Percentiles rank a stretch among this genome's conserved stretches.
These are phyloP conservation scores for Graphiopsis chlorocephala DNA, from an alignment of 2,329 filamentous ascomycete species.

Conservation along the genomic window DNA sequence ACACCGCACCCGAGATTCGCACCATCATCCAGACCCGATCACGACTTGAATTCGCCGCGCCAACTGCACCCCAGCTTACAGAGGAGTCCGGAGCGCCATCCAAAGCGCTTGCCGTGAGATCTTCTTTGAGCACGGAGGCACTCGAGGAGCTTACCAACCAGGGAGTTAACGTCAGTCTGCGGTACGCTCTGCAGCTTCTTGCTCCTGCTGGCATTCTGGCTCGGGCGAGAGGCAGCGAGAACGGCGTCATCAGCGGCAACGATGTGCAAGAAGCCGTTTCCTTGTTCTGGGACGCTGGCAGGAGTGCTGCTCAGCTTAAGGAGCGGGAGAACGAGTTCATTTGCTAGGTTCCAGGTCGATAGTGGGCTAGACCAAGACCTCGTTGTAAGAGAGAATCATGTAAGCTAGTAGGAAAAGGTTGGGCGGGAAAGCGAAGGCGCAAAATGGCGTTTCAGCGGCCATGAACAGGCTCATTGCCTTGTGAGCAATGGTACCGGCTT, in stretches of 20 bases:
- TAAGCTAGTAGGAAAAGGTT: background rate
- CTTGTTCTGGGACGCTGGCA: conserved; percentile 48
- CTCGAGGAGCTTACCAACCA: conserved; percentile 83
- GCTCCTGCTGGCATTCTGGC: conserved; percentile 89
- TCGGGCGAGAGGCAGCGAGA: conserved; percentile 56
- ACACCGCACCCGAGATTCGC: conserved; percentile 85
- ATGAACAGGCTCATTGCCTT: background rate
- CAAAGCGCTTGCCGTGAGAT: conserved; percentile 65
- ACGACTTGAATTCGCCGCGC: conserved; percentile 36
- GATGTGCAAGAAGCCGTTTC: conserved; percentile 54
- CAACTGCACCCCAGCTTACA: conserved; percentile 33
- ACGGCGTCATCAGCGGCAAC: conserved; percentile 45
- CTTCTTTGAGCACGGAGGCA: conserved; percentile 75
- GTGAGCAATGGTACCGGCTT: background rate
- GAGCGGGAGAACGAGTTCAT: conserved; percentile 34
- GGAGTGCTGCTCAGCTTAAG: conserved; percentile 42
- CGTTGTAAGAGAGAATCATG: background rate
- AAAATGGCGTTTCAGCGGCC: conserved; percentile 11
- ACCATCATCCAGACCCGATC: conserved; percentile 84
- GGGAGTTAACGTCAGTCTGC: conserved; percentile 82
- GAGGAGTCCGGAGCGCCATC: conserved; percentile 23
- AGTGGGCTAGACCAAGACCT: background rate
- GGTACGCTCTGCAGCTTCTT: conserved; percentile 90
- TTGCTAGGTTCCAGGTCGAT: conserved; percentile 22
- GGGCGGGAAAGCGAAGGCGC: conserved; percentile 12